A percentile compares a stretch with the other conserved stretches of the same genome.
phyloP scores from a whole-genome alignment of 2,329 filamentous ascomycete genomes.

The Pyrenophora teres region DNA sequence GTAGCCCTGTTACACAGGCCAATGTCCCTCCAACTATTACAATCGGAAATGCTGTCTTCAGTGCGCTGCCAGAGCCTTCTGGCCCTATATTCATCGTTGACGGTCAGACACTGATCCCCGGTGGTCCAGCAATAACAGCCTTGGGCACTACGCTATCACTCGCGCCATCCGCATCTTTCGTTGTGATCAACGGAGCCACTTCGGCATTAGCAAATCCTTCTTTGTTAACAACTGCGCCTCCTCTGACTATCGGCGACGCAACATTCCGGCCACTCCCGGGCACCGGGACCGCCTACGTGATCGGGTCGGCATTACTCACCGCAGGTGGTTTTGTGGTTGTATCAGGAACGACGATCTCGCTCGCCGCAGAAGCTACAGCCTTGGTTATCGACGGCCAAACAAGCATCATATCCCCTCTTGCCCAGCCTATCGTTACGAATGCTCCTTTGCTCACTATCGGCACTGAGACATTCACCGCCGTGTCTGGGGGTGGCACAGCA shows the following conservation, averaged over 20 bases:
- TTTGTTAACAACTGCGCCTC: slow-evolving; percentile 31
- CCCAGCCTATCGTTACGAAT: slow-evolving; percentile 27
- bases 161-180: slow-evolving; percentile 32
- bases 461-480: slow-evolving; percentile 34
- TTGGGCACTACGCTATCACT: slow-evolving; percentile 43
- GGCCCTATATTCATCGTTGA: slow-evolving; percentile 39
- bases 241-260: slow-evolving; percentile 37
- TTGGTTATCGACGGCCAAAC: slow-evolving; percentile 42
- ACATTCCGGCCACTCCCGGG: slow-evolving; percentile 37
- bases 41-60: slow-evolving; percentile 24
- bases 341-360: slow-evolving; percentile 35
- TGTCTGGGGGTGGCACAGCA: slow-evolving; percentile 32
- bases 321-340: slow-evolving; percentile 45
- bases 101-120: slow-evolving; percentile 46
- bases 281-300: slow-evolving; percentile 43
- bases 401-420: slow-evolving; percentile 31
- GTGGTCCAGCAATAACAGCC: slow-evolving; percentile 41
- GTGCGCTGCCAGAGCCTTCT: slow-evolving; percentile 9
- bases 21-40: slow-evolving; percentile 27
- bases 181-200: slow-evolving; percentile 43
- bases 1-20: slow-evolving; percentile 19
- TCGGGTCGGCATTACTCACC: slow-evolving; percentile 46
- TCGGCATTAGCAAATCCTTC: slow-evolving; percentile 40
- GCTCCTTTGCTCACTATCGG: slow-evolving; percentile 43
- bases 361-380: slow-evolving; percentile 35